Conservation (phyloP, 106 monocot genomes). For the Acorus calamus region DNA sequence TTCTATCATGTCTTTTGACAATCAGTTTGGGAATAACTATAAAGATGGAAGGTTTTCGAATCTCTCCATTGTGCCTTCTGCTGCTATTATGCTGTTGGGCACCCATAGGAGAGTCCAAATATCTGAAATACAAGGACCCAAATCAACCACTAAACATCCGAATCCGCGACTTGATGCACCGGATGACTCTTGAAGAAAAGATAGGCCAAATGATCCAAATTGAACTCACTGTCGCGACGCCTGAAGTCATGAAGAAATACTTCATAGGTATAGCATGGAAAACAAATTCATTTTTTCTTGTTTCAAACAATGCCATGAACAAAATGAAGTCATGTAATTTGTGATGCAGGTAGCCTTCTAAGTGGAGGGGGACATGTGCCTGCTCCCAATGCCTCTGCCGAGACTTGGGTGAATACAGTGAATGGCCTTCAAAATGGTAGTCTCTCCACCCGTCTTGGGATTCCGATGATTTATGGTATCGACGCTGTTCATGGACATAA, state of each 20-base stretch:
- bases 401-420: conserved; percentile 55
- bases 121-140: conserved; percentile 37
- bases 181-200: conserved; percentile 48
- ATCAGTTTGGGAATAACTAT: no score
- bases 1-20: no score
- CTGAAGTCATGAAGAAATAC: conserved; percentile 25
- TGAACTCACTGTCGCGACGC: conserved; percentile 20
- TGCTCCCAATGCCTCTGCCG: conserved; percentile 25
- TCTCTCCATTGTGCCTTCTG: not conserved
- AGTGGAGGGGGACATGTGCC: conserved; percentile 68
- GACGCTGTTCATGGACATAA: conserved; percentile 86
- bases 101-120: conserved; percentile 1
- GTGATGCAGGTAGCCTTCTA: conserved; percentile 55
- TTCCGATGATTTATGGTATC: conserved; percentile 76
- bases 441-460: conserved; percentile 60
- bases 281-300: no score
- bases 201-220: conserved; percentile 54
- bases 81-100: conserved; percentile 10
- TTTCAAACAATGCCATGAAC: no score
- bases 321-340: not conserved
- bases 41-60: no score
- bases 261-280: conserved; percentile 20
- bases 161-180: conserved; percentile 26
- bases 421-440: conserved; percentile 55
- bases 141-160: conserved; percentile 18